These are phyloP conservation scores for Fistulinella cinereoalba DNA, from an alignment of 1,284 basidiomycete genomes.

Conservation along the genomic window DNA sequence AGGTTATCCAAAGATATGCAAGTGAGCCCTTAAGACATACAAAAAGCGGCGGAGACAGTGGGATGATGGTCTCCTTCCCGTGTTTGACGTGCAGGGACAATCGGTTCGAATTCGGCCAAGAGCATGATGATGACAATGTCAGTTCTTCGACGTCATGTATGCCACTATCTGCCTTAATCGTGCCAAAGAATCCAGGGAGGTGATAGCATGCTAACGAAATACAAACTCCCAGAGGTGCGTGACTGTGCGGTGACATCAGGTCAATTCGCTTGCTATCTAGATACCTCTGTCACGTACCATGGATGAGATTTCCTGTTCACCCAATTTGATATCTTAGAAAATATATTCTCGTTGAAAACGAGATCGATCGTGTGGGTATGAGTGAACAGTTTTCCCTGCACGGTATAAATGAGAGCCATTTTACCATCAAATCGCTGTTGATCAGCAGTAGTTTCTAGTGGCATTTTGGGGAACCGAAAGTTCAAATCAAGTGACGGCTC, in stretches of 20 bases:
- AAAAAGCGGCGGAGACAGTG: constrained; percentile 29
- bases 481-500: constrained; percentile 20
- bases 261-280: background rate
- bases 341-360: constrained; percentile 19
- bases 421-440: constrained; percentile 14
- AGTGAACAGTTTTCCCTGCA: constrained; percentile 21
- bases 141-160: constrained; percentile 6
- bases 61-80: constrained; percentile 9
- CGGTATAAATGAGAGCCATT: constrained; percentile 19
- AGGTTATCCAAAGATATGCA: background rate
- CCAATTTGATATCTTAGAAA: constrained; percentile 22
- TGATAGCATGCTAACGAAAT: constrained; percentile 30
- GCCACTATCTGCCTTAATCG: constrained; percentile 1
- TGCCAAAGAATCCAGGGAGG: constrained; percentile 17
- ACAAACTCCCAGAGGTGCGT: constrained; percentile 23
- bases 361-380: constrained; percentile 23
- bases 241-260: constrained; percentile 8
- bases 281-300: constrained; percentile 21
- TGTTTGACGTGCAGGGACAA: constrained; percentile 18
- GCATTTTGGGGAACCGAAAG: constrained; percentile 13
- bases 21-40: constrained; percentile 12
- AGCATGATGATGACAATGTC: constrained; percentile 16
- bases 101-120: constrained; percentile 24
- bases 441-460: background rate
- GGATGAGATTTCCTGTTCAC: constrained; percentile 17